Evolutionary conservation across 805 yeast species (phyloP).

Genomic region (Zygosaccharomyces gambellarensis): DNA sequence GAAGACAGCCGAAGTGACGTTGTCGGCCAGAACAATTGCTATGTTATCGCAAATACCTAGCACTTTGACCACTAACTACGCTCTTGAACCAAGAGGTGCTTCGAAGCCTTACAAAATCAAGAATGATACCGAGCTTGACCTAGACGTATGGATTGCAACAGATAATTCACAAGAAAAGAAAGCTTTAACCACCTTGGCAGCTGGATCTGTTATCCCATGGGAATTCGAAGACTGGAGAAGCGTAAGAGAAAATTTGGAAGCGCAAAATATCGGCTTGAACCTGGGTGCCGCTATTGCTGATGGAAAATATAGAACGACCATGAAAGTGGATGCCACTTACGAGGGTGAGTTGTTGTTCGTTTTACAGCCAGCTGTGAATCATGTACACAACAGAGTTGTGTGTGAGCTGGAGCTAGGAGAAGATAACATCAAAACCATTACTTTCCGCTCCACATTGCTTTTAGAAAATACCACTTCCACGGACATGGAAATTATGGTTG

Average conservation of each 20-base stretch:
- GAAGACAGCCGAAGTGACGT: conserved; percentile 68
- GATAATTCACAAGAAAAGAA: conserved; percentile 29
- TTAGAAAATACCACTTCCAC: conserved; percentile 66
- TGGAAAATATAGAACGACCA: conserved; percentile 50
- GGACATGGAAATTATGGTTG: conserved; percentile 42
- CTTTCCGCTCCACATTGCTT: conserved; percentile 70
- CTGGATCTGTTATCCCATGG: conserved; percentile 65
- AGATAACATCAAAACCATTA: conserved; percentile 74
- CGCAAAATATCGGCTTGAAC: conserved; percentile 55
- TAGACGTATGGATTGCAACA: conserved; percentile 77
- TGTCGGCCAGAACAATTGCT: conserved; percentile 78
- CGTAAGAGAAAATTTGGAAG: conserved; percentile 72
- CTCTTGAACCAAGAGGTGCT: conserved; percentile 63
- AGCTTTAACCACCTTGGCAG: conserved; percentile 37
- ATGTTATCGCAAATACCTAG: conserved; percentile 64
- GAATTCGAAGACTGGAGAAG: conserved; percentile 91
- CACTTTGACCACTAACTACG: conserved; percentile 49
- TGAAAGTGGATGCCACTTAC: conserved; percentile 59
- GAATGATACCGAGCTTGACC: conserved; percentile 79
- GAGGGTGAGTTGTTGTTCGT: conserved; percentile 80
- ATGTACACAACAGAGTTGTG: conserved; percentile 67
- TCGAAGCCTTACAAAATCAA: conserved; percentile 75
- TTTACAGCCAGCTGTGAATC: conserved; percentile 55
- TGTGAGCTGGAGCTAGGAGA: conserved; percentile 66
- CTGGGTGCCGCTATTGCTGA: conserved; percentile 60